Evolutionary conservation across 164 flowering plant genomes (phyloP).

Genomic region (Saururus chinensis): DNA sequence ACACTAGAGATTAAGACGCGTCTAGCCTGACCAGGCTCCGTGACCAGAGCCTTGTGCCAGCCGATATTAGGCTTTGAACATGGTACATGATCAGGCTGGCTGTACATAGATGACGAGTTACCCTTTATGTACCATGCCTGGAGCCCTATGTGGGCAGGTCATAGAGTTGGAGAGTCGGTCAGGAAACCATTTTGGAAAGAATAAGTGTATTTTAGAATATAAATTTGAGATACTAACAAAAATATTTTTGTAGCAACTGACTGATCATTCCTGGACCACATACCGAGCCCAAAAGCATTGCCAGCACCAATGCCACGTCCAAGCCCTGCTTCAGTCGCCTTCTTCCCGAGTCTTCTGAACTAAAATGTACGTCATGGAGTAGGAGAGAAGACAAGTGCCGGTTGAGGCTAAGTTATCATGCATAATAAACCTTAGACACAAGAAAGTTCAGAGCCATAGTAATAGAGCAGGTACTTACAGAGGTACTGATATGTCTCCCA

Average conservation of each 20-base stretch:
- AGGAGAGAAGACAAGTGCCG: not conserved
- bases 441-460: not conserved
- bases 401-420: not conserved
- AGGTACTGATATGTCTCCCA: not conserved
- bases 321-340: not conserved
- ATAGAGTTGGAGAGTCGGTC: no score
- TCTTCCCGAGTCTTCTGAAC: not conserved
- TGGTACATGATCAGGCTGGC: no score
- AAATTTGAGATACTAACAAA: not conserved
- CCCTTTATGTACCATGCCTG: no score
- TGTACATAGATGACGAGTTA: no score
- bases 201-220: no score
- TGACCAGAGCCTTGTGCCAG: no score
- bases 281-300: not conserved
- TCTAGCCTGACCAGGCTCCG: no score
- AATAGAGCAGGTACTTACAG: not conserved
- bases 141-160: no score
- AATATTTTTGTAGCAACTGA: no score
- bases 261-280: not conserved
- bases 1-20: no score
- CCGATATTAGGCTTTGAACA: no score
- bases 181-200: no score
- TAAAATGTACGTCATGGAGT: not conserved
- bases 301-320: not conserved
- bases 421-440: not conserved